Conservation (phyloP, 768 basidiomycete genomes). For the Leucocoprinus sp. region DNA sequence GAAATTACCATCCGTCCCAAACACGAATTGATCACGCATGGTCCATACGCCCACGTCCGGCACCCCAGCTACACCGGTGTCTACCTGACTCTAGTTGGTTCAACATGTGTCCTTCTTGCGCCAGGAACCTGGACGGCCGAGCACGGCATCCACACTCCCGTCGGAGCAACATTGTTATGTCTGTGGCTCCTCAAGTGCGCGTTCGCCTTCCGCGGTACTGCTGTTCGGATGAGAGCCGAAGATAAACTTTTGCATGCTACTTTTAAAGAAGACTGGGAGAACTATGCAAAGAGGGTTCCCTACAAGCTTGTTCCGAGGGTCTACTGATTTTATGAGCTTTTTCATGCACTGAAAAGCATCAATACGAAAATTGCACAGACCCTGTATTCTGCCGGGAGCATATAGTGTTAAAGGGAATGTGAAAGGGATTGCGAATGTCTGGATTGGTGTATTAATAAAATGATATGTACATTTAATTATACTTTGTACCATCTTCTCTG, state of each 20-base stretch:
- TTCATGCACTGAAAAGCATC: no score
- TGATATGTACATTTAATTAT: conserved; percentile 19
- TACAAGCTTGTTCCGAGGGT: conserved; percentile 33
- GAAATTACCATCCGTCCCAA: conserved; percentile 32
- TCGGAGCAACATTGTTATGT: conserved; percentile 16
- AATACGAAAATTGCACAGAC: no score
- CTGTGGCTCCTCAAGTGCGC: conserved; percentile 28
- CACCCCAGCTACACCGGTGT: conserved; percentile 38
- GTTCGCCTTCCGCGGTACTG: conserved; percentile 26
- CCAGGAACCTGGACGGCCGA: conserved; percentile 26
- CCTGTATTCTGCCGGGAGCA: no score
- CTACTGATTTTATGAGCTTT: conserved; percentile 7
- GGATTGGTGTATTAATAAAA: no score
- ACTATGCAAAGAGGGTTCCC: conserved; percentile 28
- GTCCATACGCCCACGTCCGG: conserved; percentile 36
- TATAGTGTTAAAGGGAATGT: no score
- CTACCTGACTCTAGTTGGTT: conserved; percentile 27
- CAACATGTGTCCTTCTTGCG: conserved; percentile 22
- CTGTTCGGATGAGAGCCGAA: conserved; percentile 24
- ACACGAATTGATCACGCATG: conserved; percentile 33
- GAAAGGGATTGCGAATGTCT: no score
- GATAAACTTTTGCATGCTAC: conserved; percentile 26
- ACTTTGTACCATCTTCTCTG: conserved; percentile 25
- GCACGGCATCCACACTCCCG: conserved; percentile 16
- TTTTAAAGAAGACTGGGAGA: conserved; percentile 29